phyloP scores from a whole-genome alignment of 2,329 filamentous ascomycete species.

The Alternaria brassicicola region DNA sequence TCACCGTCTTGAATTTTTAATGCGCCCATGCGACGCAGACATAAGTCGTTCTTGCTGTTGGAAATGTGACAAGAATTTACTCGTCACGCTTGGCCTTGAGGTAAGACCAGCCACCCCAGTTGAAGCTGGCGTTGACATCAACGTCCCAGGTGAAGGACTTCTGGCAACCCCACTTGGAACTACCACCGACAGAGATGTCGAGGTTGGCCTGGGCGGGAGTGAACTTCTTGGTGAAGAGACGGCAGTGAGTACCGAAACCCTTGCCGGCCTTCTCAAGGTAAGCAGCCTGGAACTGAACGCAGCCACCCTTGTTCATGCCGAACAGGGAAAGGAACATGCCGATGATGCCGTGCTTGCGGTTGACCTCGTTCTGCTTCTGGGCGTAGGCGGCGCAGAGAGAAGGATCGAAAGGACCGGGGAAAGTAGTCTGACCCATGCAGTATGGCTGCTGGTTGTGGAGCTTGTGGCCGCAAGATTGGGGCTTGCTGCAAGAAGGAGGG shows the following conservation, averaged over 20 bases:
- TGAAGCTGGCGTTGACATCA: slow-evolving; percentile 30
- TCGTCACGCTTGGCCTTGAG: slow-evolving; percentile 12
- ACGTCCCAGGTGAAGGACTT: slow-evolving; percentile 34
- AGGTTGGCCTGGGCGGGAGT: slow-evolving; percentile 22
- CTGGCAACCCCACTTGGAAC: slow-evolving; percentile 27
- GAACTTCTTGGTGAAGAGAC: slow-evolving; percentile 37
- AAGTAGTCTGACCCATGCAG: slow-evolving; percentile 35
- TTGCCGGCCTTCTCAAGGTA: slow-evolving; percentile 31
- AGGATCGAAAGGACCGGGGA: slow-evolving; percentile 35
- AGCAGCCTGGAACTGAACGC: slow-evolving; percentile 34
- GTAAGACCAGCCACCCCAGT: slow-evolving; percentile 21
- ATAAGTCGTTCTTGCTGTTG: slow-evolving; percentile 2
- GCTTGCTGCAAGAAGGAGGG: slow-evolving; percentile 29
- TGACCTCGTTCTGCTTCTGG: slow-evolving; percentile 31
- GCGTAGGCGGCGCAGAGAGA: slow-evolving; percentile 33
- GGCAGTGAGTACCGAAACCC: slow-evolving; percentile 35
- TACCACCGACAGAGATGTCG: slow-evolving; percentile 23
- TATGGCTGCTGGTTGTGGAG: slow-evolving; percentile 32
- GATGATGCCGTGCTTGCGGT: slow-evolving; percentile 24
- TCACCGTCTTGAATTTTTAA: background rate
- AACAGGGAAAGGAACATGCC: slow-evolving; percentile 19
- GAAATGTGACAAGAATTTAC: slow-evolving; percentile 8
- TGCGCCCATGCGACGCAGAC: background rate
- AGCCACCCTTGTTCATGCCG: slow-evolving; percentile 29
- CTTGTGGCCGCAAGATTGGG: slow-evolving; percentile 29